These are phyloP conservation scores for Persicaria maculosa DNA, from an alignment of 148 eudicot species.

Conservation along the genomic window DNA sequence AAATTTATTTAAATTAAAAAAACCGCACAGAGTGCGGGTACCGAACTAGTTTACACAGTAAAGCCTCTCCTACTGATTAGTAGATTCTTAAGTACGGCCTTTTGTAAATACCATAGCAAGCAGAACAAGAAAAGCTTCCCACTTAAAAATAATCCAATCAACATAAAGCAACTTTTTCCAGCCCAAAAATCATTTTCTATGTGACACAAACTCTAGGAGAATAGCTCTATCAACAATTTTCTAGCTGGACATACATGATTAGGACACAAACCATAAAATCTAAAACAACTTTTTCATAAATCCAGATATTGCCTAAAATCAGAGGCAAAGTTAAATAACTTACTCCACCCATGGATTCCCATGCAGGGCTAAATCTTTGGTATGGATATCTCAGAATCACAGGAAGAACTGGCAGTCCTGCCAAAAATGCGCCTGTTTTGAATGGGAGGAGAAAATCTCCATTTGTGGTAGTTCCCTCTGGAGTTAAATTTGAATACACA, in stretches of 20 bases:
- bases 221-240: neutral
- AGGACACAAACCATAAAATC: neutral
- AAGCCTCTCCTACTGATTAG: neutral
- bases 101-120: neutral
- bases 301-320: neutral
- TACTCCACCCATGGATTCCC: conserved; percentile 98
- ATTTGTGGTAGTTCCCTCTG: conserved; percentile 99
- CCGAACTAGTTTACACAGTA: too few species aligned
- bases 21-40: too few species aligned
- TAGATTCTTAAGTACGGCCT: neutral
- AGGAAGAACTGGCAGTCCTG: conserved; percentile 87
- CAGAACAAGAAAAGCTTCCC: neutral
- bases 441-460: conserved; percentile 92
- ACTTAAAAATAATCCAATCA: neutral
- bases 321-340: conserved; percentile 25
- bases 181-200: neutral
- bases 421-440: conserved; percentile 88
- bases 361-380: conserved; percentile 95
- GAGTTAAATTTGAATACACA: neutral
- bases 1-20: too few species aligned
- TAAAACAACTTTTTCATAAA: neutral
- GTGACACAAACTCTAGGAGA: too few species aligned
- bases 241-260: neutral
- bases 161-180: neutral
- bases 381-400: conserved; percentile 88